Percentiles rank a stretch among this genome's conserved stretches.
phyloP scores from a whole-genome alignment of 345 rosid genomes.

The Fremontodendron californicum region DNA sequence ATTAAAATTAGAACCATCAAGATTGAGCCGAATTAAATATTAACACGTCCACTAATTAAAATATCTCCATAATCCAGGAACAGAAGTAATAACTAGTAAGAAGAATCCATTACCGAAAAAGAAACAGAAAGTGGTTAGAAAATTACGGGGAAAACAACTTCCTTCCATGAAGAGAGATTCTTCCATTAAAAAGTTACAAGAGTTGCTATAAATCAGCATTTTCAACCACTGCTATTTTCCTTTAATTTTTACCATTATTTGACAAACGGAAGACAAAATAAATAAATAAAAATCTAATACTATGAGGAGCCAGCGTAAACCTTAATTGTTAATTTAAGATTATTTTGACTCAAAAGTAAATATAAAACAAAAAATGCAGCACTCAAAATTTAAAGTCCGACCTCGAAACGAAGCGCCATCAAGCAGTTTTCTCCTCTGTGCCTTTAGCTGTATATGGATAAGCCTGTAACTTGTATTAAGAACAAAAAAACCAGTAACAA shows the following conservation, averaged over 20 bases:
- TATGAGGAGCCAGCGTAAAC: neutral
- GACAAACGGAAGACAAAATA: neutral
- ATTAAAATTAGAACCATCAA: neutral
- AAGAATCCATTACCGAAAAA: neutral
- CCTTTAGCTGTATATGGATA: neutral
- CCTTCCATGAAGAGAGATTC: neutral
- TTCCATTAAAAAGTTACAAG: neutral
- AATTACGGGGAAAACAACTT: neutral
- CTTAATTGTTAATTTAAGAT: neutral
- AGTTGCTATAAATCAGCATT: neutral
- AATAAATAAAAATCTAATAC: neutral
- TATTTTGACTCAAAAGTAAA: neutral
- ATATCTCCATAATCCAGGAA: neutral
- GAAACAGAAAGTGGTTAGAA: neutral
- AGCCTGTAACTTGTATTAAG: neutral
- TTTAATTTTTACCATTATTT: neutral
- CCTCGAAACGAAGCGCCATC: conserved; percentile 44
- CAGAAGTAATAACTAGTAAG: neutral
- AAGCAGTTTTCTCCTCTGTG: neutral
- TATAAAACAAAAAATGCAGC: neutral
- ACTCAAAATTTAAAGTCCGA: conserved; percentile 1
- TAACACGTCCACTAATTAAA: neutral
- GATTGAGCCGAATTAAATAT: neutral
- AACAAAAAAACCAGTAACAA: neutral
- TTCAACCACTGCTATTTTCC: neutral